Evolutionary conservation across 768 basidiomycete genomes (phyloP), one percentile per base, ranked within the genome.

Genomic region (Phylloporus sp.): DNA sequence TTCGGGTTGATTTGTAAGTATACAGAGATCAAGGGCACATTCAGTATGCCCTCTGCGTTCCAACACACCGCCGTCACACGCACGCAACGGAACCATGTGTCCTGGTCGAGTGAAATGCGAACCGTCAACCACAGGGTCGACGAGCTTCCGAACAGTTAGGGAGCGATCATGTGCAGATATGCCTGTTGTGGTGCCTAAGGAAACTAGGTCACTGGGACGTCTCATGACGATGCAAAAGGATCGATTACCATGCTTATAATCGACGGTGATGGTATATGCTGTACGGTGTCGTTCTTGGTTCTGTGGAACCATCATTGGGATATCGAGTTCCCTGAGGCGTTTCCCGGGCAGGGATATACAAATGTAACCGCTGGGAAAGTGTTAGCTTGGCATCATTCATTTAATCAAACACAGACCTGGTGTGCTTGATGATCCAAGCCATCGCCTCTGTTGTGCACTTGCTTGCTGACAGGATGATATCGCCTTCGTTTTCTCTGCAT

Each of bases 371-470:
- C 97, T 98, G 63, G 31, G 53, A 38, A 28, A 27, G 50, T 42
- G 49, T 66, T 56, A 61, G 53, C 43, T 31, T 10, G 48, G n/a
- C 22, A 29, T 16, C 38, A 18, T 15, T 27, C 38, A 12, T 38
- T 12, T 1, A 27, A 24, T 18, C 11, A 20, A n/a, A 8, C 13
- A 6, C 81, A 53, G 46, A 95, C 95, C 93, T 97, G 0, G 93
- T 91, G 67, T 95, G 86, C 64, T 88, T 88, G 67, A 99, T 94
- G 81, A 99, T 88, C 92, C 92, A 99, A 1, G 97, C 95, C 97
- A 99, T 98, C 65, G 94, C 91, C 70, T 97, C 91, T 2, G 92
- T 91, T 34, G 94, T 92, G 58, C 91, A 85, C 46, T 84, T 80
- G 23, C 78, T 77, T 3, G 84, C 97, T 13, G 95, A 84, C 63